Percentiles rank a stretch among this genome's conserved stretches.
These are phyloP conservation scores for Raffaelea ambrosiae DNA, from an alignment of 2,329 filamentous ascomycete species.

Conservation along the genomic window DNA sequence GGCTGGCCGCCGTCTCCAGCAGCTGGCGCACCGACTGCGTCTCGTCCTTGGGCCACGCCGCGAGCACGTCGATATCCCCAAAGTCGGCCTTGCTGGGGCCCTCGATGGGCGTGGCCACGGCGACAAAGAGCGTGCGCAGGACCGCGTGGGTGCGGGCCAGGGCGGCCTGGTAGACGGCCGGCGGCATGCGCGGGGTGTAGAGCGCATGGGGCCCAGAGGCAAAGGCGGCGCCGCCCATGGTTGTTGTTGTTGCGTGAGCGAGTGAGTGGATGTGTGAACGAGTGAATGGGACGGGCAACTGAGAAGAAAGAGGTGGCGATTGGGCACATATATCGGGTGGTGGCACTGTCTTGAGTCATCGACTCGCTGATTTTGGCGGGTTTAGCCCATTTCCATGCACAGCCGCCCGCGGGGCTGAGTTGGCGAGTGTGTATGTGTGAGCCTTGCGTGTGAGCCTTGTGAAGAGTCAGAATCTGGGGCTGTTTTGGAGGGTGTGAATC, in stretches of 20 bases:
- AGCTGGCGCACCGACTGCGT: not conserved
- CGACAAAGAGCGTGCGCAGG: conserved; percentile 42
- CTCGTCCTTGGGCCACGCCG: conserved; percentile 23
- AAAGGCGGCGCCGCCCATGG: conserved; percentile 62
- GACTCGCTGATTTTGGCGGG: too few species aligned
- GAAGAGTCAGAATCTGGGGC: too few species aligned
- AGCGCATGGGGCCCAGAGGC: conserved; percentile 35
- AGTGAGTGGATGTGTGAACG: not conserved
- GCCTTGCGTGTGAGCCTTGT: too few species aligned
- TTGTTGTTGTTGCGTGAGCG: not conserved
- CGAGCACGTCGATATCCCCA: conserved; percentile 68
- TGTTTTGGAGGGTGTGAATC: too few species aligned
- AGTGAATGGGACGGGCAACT: not conserved
- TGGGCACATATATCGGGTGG: too few species aligned
- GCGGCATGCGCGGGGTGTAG: conserved; percentile 57
- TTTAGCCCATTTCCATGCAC: too few species aligned
- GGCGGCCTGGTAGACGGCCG: conserved; percentile 44
- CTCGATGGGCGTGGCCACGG: conserved; percentile 54
- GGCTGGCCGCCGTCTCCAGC: conserved; percentile 1
- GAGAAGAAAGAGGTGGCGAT: too few species aligned
- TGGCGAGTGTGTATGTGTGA: too few species aligned
- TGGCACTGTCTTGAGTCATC: not conserved
- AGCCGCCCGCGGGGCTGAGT: too few species aligned
- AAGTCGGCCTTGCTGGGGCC: conserved; percentile 58
- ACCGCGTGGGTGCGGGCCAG: conserved; percentile 34